These are phyloP conservation scores for Potentilla sterilis DNA, from an alignment of 306 rosid genomes.

Conservation along the genomic window DNA sequence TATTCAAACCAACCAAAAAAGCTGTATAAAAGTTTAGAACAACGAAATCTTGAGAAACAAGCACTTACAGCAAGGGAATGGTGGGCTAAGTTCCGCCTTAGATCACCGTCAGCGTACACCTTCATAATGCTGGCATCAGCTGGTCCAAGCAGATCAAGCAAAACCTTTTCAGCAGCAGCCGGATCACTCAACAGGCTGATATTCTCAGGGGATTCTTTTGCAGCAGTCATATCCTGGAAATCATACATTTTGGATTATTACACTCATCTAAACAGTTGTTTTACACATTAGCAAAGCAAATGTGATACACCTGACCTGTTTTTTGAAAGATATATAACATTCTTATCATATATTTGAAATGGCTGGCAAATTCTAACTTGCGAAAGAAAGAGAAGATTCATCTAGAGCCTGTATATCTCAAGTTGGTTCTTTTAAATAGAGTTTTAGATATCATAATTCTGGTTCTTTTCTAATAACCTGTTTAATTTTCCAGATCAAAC, in stretches of 20 bases:
- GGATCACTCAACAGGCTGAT: neutral
- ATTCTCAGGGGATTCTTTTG: neutral
- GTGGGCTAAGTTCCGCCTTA: slow-evolving; percentile 9
- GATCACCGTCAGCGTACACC: neutral
- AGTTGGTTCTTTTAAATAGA: neutral
- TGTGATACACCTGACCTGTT: neutral
- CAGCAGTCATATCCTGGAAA: neutral
- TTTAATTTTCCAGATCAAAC: neutral
- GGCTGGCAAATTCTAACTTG: neutral
- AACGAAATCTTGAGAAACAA: neutral
- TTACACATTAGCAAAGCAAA: neutral
- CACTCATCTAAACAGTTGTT: neutral
- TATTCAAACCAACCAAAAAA: neutral
- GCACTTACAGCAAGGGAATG: slow-evolving; percentile 8
- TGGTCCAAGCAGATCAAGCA: slow-evolving; percentile 9
- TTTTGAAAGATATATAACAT: neutral
- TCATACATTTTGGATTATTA: neutral
- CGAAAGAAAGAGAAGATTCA: neutral
- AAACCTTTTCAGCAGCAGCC: slow-evolving; percentile 7
- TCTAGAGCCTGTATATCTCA: neutral
- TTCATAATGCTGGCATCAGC: slow-evolving; percentile 7
- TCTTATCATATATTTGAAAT: neutral
- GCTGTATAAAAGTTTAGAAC: neutral
- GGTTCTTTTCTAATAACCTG: neutral
- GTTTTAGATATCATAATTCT: neutral